phyloP scores from a whole-genome alignment of 2,329 filamentous ascomycete species.

The Trichoderma lentiforme region DNA sequence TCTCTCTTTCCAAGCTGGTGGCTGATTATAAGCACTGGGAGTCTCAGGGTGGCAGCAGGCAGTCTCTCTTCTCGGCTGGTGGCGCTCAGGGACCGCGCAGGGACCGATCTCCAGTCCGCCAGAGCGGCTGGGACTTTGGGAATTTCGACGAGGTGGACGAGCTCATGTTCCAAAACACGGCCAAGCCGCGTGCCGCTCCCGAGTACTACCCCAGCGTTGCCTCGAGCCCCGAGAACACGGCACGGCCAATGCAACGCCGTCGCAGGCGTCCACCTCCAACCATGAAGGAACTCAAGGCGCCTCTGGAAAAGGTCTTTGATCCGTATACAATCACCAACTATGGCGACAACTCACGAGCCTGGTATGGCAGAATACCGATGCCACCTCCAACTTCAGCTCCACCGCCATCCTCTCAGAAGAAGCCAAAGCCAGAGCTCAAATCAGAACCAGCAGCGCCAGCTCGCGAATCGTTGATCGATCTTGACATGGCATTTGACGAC shows the following conservation, averaged over 20 bases:
- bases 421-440: not conserved
- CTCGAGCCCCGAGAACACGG: conserved; percentile 13
- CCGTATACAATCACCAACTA: conserved; percentile 47
- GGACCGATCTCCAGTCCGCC: conserved; percentile 36
- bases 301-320: conserved; percentile 47
- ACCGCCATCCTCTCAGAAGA: conserved; percentile 31
- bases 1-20: conserved; percentile 58
- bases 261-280: conserved; percentile 44
- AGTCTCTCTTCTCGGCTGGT: conserved; percentile 52
- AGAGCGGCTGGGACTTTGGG: conserved; percentile 60
- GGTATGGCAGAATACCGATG: conserved; percentile 36
- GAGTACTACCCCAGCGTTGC: conserved; percentile 3
- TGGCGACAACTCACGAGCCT: conserved; percentile 42
- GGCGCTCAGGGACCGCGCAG: conserved; percentile 43
- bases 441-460: not conserved
- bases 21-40: conserved; percentile 68
- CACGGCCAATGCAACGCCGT: conserved; percentile 20
- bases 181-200: not conserved
- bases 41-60: conserved; percentile 61
- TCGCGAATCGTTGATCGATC: conserved; percentile 45
- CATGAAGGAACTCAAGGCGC: conserved; percentile 39
- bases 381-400: conserved; percentile 41
- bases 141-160: conserved; percentile 17
- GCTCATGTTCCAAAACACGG: conserved; percentile 16
- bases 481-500: conserved; percentile 40